Base-by-base conservation (phyloP, 1,284 basidiomycete species). In the Papiliotrema laurentii region DNA sequence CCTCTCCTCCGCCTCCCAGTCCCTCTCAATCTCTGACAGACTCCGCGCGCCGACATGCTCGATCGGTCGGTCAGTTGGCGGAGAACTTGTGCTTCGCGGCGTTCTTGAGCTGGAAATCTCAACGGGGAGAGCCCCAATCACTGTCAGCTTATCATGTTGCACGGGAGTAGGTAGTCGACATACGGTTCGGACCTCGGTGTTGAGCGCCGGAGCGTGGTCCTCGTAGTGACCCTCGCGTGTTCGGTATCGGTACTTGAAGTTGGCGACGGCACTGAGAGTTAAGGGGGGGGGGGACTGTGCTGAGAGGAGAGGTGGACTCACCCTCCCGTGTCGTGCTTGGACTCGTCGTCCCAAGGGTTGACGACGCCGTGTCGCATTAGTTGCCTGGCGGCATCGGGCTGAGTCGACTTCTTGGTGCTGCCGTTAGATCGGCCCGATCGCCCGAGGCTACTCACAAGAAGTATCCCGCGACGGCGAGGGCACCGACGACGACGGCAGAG, bases 211-310 rank as follows among this genome's bases (percentile, higher is more conserved):
- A 36, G 61, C 55, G 3, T 64, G 53, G 51, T 74, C 72, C 55
- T 72, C 70, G 54, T 61, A 67, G 59, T 64, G 61, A 19, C 72
- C 72, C 26, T 69, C 62, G 26, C 66, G 54, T 33, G 66, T 71
- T 61, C 64, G 64, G 67, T 74, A 67, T 53, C 72, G 63, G 66
- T 73, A 74, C 63, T 74, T 74, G 70, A 74, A 74, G 22, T 61
- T 60, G 2, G 72, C 72, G 42, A 67, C 63, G 48, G 60, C 55
- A 31, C 65, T 65, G 48, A 33, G 25, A 1, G n/a, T 18, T 47
- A 19, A 50, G 34, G 16, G 47, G 21, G 24, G 16, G 18, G 3
- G 40, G 4, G 19, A 41, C 38, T 14, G 18, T 43, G 19, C 39
- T 22, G 33, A 26, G 13, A 14, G 28, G 31, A 22, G 26, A 22